Percentiles rank a stretch among this genome's conserved stretches.
These are phyloP conservation scores for Acacia pycnantha DNA, from an alignment of 331 rosid genomes.

Conservation along the genomic window DNA sequence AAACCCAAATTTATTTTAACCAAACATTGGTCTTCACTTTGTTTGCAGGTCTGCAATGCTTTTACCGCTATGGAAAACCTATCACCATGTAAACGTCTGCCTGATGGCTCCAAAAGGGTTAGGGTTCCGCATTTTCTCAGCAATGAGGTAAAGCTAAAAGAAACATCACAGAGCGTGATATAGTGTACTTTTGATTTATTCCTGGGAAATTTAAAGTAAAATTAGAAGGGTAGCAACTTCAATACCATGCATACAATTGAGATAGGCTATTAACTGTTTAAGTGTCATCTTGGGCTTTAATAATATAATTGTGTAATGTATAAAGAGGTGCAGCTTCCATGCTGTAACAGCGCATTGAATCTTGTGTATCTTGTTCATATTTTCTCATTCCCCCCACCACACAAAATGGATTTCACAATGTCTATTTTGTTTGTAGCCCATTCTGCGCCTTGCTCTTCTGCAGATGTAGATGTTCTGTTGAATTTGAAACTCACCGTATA, in stretches of 20 bases:
- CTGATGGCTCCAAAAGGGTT: constrained; percentile 78
- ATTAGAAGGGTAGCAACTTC: neutral
- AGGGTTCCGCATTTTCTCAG: constrained; percentile 58
- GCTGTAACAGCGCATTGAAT: neutral
- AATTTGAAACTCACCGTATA: neutral
- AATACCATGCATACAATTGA: neutral
- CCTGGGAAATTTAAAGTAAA: neutral
- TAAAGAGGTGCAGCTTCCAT: neutral
- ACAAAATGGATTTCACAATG: neutral
- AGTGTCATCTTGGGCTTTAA: neutral
- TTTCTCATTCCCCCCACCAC: neutral
- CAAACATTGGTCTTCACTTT: neutral
- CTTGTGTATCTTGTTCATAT: neutral
- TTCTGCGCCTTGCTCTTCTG: neutral
- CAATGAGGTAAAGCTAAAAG: constrained; percentile 27
- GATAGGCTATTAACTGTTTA: neutral
- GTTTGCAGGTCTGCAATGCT: constrained; percentile 49
- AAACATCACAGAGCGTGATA: neutral
- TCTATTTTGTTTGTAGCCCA: neutral
- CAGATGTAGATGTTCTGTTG: neutral
- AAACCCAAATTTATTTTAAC: constrained; percentile 3
- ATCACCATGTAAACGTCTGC: constrained; percentile 55
- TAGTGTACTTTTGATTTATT: neutral
- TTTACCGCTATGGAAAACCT: constrained; percentile 34
- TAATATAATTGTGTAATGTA: neutral